phyloP scores from a whole-genome alignment of 345 rosid species.

The Euphorbia pulcherrima region DNA sequence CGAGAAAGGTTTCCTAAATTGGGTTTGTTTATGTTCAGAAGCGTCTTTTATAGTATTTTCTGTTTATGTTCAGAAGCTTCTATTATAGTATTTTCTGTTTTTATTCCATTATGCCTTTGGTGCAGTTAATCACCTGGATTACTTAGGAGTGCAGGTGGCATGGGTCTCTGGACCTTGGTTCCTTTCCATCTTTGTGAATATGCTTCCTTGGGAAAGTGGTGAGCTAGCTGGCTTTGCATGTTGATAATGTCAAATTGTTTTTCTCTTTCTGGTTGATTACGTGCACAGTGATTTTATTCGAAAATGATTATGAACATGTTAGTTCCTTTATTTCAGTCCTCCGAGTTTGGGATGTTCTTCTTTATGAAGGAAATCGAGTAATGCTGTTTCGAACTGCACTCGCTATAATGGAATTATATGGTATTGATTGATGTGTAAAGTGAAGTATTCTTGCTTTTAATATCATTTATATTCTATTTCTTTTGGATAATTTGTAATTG shows the following conservation, averaged over 20 bases:
- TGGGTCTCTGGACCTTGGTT: constrained; percentile 98
- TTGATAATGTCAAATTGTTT: neutral
- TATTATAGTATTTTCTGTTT: constrained; percentile 12
- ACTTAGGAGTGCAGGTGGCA: constrained; percentile 99
- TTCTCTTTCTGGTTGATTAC: constrained; percentile 2
- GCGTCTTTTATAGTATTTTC: too few relatives aligned
- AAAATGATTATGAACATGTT: constrained; percentile 11
- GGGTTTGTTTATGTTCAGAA: constrained; percentile 57
- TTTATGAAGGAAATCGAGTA: constrained; percentile 93
- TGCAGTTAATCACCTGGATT: constrained; percentile 99
- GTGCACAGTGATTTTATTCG: constrained; percentile 5
- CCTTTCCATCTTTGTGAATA: constrained; percentile 87
- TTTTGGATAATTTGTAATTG: constrained; percentile 5
- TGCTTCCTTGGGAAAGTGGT: constrained; percentile 99
- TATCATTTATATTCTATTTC: constrained; percentile 15
- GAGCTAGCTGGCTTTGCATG: constrained; percentile 21
- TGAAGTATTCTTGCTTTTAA: neutral
- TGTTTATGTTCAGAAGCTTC: constrained; percentile 45
- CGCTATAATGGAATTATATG: constrained; percentile 87
- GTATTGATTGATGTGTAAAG: constrained; percentile 33
- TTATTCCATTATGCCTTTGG: constrained; percentile 46
- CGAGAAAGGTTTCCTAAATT: constrained; percentile 90
- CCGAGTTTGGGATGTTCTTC: constrained; percentile 95
- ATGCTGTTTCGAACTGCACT: constrained; percentile 92
- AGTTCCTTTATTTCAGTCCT: constrained; percentile 52